phyloP scores from a whole-genome alignment of 306 rosid species.

The Begonia loranthoides region DNA sequence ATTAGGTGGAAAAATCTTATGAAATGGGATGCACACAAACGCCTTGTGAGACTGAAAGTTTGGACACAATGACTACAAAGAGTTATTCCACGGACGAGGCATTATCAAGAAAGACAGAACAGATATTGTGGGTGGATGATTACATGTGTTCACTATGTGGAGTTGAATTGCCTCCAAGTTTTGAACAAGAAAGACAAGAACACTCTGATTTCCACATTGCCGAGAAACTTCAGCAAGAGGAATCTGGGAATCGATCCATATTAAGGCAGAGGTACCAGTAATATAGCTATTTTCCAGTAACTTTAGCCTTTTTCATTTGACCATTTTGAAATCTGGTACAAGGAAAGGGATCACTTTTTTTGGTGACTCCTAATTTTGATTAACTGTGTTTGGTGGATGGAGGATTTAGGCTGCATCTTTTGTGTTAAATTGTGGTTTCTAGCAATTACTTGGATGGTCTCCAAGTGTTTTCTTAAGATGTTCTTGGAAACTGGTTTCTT shows the following conservation, averaged over 20 bases:
- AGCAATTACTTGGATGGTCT: too few species aligned
- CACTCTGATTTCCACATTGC: conserved; percentile 92
- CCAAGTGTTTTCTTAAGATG: too few species aligned
- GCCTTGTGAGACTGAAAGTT: conserved; percentile 7
- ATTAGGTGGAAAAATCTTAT: conserved; percentile 14
- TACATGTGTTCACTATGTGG: conserved; percentile 84
- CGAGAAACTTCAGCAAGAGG: conserved; percentile 74
- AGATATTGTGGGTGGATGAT: conserved; percentile 52
- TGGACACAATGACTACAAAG: conserved; percentile 13
- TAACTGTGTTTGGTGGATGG: too few species aligned
- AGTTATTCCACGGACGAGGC: conserved; percentile 16
- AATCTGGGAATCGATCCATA: conserved; percentile 32
- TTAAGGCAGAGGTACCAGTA: conserved; percentile 34
- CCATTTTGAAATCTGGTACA: neutral
- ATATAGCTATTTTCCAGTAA: neutral
- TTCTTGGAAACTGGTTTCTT: too few species aligned
- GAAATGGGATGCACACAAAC: conserved; percentile 16
- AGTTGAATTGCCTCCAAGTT: conserved; percentile 62
- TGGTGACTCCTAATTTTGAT: neutral
- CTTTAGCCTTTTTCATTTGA: neutral
- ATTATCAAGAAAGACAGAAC: conserved; percentile 23
- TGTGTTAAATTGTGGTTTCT: too few species aligned
- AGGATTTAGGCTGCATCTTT: too few species aligned
- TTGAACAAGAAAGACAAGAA: conserved; percentile 71
- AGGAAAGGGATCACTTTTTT: neutral